Evolutionary conservation across 768 basidiomycete genomes (phyloP), one percentile per base, ranked within the genome.

Genomic region (Naematelia encephala): DNA sequence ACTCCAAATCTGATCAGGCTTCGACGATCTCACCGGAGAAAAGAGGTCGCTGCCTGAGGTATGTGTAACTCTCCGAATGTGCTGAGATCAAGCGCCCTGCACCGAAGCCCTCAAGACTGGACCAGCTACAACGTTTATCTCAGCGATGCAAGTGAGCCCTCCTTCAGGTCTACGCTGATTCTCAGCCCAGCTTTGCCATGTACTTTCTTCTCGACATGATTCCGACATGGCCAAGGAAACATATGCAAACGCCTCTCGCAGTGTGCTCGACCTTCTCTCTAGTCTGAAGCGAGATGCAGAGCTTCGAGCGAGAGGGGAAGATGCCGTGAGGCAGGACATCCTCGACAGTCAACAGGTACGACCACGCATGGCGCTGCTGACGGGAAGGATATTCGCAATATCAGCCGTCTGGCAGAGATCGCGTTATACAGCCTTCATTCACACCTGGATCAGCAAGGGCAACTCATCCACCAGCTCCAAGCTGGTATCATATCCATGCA

Each of bases 71-170:
- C 1, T 56, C 13, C n/a, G 29, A 12, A 14, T 11, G 11, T n/a
- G 25, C 28, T 11, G 10, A 45, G 22, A 30, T 49, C 19, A 47
- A 73, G 74, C 12, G 68, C 74, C 26, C 39, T 76, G 12, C 70
- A 76, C 56, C 57, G 74, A 19, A 73, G 72, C 50, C 70, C 73
- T 1, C 75, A 77, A 49, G 73, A 74, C 57, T 77, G 75, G 75
- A 72, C 60, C 23, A 71, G 63, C 12, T 77, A 77, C 39, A 73
- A 73, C 43, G 64, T 60, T 1, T 77, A 66, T 55, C 30, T 74
- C 28, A 61, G 69, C 43, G 72, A 74, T 51, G 65, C 75, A 0
- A 69, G 75, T 74, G 45, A 63, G 70, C 61, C 19, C 5, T 21
- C 14, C 12, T 29, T 42, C 48, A 43, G 58, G 55, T 57, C 28